A percentile compares a stretch with the other conserved stretches of the same genome.
Evolutionary conservation across 2,329 filamentous ascomycete species (phyloP).

Genomic region (Didymella pinodella): DNA sequence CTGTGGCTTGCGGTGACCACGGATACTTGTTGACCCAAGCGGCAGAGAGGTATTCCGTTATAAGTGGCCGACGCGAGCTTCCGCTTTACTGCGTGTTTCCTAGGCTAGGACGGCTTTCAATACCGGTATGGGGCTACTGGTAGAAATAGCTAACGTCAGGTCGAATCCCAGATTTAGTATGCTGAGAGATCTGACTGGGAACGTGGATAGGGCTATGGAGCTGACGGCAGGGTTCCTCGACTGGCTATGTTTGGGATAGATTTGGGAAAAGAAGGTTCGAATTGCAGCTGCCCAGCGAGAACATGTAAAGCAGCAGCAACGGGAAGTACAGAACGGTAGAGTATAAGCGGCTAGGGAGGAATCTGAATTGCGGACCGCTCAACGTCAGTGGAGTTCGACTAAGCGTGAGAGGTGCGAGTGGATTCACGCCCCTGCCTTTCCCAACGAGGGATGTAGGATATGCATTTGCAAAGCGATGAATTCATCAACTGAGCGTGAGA

Average conservation of each 20-base stretch:
- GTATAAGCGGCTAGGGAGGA: constrained; percentile 6
- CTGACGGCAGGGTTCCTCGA: constrained; percentile 32
- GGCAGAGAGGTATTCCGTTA: constrained; percentile 20
- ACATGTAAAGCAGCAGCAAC: constrained; percentile 22
- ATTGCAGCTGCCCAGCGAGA: constrained; percentile 22
- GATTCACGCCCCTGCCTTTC: constrained; percentile 36
- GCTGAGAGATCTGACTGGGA: constrained; percentile 32
- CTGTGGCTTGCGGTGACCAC: constrained; percentile 25
- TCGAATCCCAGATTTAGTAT: constrained; percentile 27
- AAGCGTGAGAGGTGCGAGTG: constrained; percentile 34
- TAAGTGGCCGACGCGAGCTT: constrained; percentile 29
- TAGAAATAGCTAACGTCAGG: constrained; percentile 35
- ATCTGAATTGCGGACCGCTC: constrained; percentile 20
- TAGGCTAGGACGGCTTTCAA: constrained; percentile 30
- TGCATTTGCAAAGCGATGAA: constrained; percentile 47
- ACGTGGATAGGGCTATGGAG: constrained; percentile 39
- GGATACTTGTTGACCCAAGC: constrained; percentile 20
- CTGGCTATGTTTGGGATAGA: constrained; percentile 28
- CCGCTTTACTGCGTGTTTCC: constrained; percentile 22
- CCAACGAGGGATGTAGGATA: constrained; percentile 43
- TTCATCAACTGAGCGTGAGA: constrained; percentile 45
- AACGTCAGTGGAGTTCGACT: constrained; percentile 28
- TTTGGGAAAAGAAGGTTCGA: constrained; percentile 24
- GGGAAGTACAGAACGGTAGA: constrained; percentile 17
- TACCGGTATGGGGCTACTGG: constrained; percentile 30